A percentile compares a stretch with the other conserved stretches of the same genome.
phyloP scores from a whole-genome alignment of 1,284 basidiomycete genomes.

The Thelephora terrestris region DNA sequence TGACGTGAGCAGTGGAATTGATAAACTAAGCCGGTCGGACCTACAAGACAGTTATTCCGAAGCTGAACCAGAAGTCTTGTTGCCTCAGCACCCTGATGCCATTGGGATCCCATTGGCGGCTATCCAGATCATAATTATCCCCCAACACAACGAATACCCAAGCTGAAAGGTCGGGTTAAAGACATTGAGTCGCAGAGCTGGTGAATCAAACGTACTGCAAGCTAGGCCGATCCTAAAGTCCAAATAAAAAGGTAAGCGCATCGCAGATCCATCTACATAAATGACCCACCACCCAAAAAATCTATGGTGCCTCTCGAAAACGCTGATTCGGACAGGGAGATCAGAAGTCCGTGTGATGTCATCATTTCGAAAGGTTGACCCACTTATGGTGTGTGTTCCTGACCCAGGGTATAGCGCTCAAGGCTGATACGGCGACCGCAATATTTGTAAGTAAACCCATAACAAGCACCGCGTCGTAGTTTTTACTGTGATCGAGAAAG shows the following conservation, averaged over 20 bases:
- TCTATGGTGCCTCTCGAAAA: slow-evolving; percentile 61
- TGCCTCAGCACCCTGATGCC: slow-evolving; percentile 26
- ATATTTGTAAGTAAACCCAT: slow-evolving; percentile 49
- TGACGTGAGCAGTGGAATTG: not conserved
- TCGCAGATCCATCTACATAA: slow-evolving; percentile 10
- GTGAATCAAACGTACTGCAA: not conserved
- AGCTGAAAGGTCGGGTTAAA: slow-evolving; percentile 12
- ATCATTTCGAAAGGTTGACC: slow-evolving; percentile 12
- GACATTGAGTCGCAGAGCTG: not conserved
- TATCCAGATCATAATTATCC: slow-evolving; percentile 31
- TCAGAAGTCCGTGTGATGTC: not conserved
- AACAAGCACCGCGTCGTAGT: slow-evolving; percentile 44
- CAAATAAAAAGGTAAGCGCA: slow-evolving; percentile 3
- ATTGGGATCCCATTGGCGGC: slow-evolving; percentile 28
- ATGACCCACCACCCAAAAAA: slow-evolving; percentile 54
- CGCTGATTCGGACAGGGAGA: slow-evolving; percentile 23
- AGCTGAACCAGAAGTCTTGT: slow-evolving; percentile 36
- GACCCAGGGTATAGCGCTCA: slow-evolving; percentile 59
- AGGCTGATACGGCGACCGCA: slow-evolving; percentile 44
- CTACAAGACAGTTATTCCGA: slow-evolving; percentile 32
- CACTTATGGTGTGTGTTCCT: slow-evolving; percentile 62
- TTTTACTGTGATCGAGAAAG: slow-evolving; percentile 42
- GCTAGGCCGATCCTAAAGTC: slow-evolving; percentile 1
- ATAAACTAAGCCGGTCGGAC: too few relatives aligned
- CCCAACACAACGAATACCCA: slow-evolving; percentile 37